phyloP scores from a whole-genome alignment of 2,329 filamentous ascomycete genomes.

The Coleophoma eucalyptorum region DNA sequence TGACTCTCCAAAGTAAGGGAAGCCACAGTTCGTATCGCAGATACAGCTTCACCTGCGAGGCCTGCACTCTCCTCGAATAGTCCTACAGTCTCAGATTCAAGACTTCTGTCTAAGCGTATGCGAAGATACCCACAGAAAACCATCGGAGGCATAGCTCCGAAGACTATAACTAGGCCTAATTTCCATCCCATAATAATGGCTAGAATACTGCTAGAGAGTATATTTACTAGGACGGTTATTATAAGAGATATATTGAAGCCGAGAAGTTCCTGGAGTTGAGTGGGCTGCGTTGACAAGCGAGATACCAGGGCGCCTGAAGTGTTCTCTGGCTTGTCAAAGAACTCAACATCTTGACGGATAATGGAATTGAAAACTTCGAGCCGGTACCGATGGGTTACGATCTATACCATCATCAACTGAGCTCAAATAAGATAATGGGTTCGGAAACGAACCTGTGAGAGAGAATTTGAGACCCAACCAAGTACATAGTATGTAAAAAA shows the following conservation, averaged over 20 bases:
- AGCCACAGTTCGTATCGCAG: constrained; percentile 38
- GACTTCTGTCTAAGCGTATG: constrained; percentile 35
- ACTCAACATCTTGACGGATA: constrained; percentile 84
- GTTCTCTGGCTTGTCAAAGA: constrained; percentile 85
- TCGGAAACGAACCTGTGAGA: no score
- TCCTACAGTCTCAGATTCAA: constrained; percentile 32
- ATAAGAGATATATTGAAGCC: constrained; percentile 38
- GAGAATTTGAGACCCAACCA: not conserved
- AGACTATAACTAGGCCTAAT: constrained; percentile 37
- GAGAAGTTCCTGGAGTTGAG: constrained; percentile 46
- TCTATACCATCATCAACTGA: no score
- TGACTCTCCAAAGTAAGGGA: constrained; percentile 35
- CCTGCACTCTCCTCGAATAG: constrained; percentile 35
- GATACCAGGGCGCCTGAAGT: constrained; percentile 81
- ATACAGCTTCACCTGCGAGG: constrained; percentile 39
- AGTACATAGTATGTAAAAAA: not conserved
- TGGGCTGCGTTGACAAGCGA: constrained; percentile 79
- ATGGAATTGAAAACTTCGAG: constrained; percentile 43
- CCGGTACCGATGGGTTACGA: not conserved
- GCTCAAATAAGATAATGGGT: no score
- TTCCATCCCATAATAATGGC: constrained; percentile 39
- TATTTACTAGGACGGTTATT: constrained; percentile 34
- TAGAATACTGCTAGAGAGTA: constrained; percentile 35
- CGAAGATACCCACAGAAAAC: constrained; percentile 35
- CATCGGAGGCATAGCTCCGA: constrained; percentile 37